Evolutionary conservation across 164 flowering plant species (phyloP).

Genomic region (Nymphaea colorata): DNA sequence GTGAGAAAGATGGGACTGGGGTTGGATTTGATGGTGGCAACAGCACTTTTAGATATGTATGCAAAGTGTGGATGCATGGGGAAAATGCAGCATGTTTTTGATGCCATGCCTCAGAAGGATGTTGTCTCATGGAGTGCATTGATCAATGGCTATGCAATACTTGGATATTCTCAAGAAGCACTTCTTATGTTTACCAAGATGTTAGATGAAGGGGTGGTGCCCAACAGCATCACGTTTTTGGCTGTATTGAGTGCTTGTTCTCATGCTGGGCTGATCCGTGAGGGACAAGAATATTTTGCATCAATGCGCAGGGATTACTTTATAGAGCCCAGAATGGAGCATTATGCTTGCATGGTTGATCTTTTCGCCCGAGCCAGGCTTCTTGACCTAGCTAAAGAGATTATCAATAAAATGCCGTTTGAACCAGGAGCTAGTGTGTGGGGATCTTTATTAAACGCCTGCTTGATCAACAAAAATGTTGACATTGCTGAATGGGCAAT

Average conservation of each 20-base stretch:
- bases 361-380: conserved; percentile 13
- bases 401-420: conserved; percentile 12
- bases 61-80: conserved; percentile 12
- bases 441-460: conserved; percentile 19
- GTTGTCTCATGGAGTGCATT: conserved; percentile 16
- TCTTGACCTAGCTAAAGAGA: conserved; percentile 9
- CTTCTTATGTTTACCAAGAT: conserved; percentile 12
- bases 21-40: conserved; percentile 12
- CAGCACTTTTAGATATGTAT: conserved; percentile 16
- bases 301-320: conserved; percentile 7
- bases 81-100: conserved; percentile 7
- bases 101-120: conserved; percentile 7
- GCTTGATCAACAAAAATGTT: conserved; percentile 11
- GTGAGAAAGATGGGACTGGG: conserved; percentile 5
- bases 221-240: conserved; percentile 12
- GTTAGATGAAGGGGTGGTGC: conserved; percentile 13
- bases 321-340: conserved; percentile 13
- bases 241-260: conserved; percentile 16
- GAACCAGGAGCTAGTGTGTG: conserved; percentile 16
- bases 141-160: conserved; percentile 15
- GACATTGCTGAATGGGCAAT: conserved; percentile 13
- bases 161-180: conserved; percentile 13
- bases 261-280: conserved; percentile 15
- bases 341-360: conserved; percentile 19
- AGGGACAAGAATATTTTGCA: conserved; percentile 9